phyloP scores from a whole-genome alignment of 108 stramenopile species.

The Parmales sp. region DNA sequence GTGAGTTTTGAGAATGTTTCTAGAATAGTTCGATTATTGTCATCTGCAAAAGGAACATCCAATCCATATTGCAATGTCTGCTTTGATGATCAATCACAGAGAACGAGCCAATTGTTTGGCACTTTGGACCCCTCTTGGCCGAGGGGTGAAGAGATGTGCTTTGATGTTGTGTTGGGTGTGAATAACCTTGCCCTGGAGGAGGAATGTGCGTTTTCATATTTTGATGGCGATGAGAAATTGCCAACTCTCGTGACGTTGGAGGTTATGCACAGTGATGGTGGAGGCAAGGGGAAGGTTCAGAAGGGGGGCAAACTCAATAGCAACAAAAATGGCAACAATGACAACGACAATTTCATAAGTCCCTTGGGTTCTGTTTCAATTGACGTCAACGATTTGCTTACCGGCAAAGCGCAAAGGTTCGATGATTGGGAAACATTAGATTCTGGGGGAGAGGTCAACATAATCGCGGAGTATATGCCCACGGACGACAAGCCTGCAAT shows the following conservation, averaged over 20 bases:
- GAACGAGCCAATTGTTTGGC: constrained; percentile 46
- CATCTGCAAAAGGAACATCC: too few species aligned
- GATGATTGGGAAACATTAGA: constrained; percentile 51
- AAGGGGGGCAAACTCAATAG: neutral
- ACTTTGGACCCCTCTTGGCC: constrained; percentile 59
- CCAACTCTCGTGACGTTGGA: neutral
- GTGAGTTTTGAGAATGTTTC: too few species aligned
- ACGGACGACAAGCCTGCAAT: constrained; percentile 45
- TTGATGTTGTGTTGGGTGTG: constrained; percentile 58
- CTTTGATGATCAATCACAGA: constrained; percentile 48
- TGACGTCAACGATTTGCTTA: constrained; percentile 51
- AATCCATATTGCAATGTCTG: too few species aligned
- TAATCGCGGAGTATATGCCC: constrained; percentile 69
- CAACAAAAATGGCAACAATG: constrained; percentile 1
- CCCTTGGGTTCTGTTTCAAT: constrained; percentile 51
- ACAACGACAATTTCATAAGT: constrained; percentile 33
- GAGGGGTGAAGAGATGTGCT: constrained; percentile 56
- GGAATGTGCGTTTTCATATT: neutral
- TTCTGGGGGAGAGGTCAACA: constrained; percentile 31
- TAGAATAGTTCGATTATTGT: too few species aligned
- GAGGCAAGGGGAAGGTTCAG: neutral
- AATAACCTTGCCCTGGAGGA: neutral
- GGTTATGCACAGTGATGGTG: constrained; percentile 3
- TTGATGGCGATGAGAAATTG: neutral
- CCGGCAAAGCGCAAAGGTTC: constrained; percentile 46